These are phyloP conservation scores for Penicillium oxalicum DNA, from an alignment of 2,329 filamentous ascomycete species.

Conservation along the genomic window DNA sequence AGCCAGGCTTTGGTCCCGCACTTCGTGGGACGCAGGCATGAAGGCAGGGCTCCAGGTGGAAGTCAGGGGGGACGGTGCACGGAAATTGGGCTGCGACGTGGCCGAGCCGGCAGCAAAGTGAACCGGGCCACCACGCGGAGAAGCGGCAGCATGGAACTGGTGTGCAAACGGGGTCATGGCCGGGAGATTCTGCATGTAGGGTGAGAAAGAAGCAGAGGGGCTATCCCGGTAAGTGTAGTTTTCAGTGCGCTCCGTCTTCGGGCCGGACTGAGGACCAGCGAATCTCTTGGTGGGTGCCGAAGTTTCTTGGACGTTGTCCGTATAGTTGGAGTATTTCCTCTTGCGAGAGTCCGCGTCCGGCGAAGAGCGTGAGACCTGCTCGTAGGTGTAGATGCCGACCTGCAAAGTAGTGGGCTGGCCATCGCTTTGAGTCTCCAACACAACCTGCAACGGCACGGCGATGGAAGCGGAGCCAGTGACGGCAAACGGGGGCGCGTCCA, in stretches of 20 bases:
- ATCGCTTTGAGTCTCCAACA: constrained; percentile 54
- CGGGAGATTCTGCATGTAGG: constrained; percentile 47
- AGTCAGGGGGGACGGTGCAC: constrained; percentile 45
- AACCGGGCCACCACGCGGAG: constrained; percentile 38
- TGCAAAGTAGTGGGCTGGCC: constrained; percentile 47
- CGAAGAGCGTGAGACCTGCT: constrained; percentile 40
- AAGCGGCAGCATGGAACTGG: constrained; percentile 33
- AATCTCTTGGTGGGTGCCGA: constrained; percentile 44
- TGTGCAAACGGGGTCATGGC: constrained; percentile 36
- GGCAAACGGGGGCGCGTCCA: constrained; percentile 64
- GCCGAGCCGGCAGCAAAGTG: constrained; percentile 39
- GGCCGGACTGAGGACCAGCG: constrained; percentile 42
- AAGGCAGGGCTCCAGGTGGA: constrained; percentile 47
- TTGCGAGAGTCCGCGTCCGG: constrained; percentile 46
- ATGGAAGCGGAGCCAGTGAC: constrained; percentile 51
- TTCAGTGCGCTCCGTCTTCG: constrained; percentile 47
- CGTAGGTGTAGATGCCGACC: constrained; percentile 59
- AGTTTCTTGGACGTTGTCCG: constrained; percentile 41
- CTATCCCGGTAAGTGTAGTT: constrained; percentile 49
- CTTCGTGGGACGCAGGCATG: constrained; percentile 40
- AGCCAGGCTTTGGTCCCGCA: constrained; percentile 40
- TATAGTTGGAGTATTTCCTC: constrained; percentile 50
- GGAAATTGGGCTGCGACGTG: constrained; percentile 40
- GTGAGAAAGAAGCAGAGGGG: constrained; percentile 46
- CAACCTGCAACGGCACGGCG: constrained; percentile 54